Evolutionary conservation across 2,329 filamentous ascomycete species (phyloP).

Genomic region (Pseudogymnoascus sp.): DNA sequence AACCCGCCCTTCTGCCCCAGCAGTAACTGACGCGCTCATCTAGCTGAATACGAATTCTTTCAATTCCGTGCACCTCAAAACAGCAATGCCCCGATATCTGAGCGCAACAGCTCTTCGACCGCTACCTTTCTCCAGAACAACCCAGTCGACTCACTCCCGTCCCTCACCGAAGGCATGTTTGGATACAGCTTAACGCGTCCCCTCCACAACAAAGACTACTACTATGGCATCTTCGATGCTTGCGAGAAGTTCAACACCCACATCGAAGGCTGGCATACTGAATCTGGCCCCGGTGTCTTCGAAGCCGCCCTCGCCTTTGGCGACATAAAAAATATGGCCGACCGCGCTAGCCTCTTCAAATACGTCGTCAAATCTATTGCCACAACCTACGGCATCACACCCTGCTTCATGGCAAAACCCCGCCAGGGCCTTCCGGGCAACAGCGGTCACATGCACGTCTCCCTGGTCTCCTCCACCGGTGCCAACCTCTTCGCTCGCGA

Average conservation of each 20-base stretch:
- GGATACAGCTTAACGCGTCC: constrained; percentile 85
- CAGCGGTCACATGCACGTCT: constrained; percentile 92
- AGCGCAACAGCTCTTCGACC: constrained; percentile 59
- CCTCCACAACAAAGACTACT: constrained; percentile 86
- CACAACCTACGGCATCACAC: constrained; percentile 81
- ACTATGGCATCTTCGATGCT: constrained; percentile 76
- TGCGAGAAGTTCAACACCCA: constrained; percentile 71
- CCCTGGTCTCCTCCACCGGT: constrained; percentile 66
- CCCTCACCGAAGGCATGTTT: constrained; percentile 90
- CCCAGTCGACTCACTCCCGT: constrained; percentile 63
- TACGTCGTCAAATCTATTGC: constrained; percentile 86
- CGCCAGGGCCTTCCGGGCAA: constrained; percentile 86
- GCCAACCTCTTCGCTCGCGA: constrained; percentile 79
- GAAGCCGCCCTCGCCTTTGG: constrained; percentile 91
- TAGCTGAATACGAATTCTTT: constrained; percentile 93
- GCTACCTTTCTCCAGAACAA: constrained; percentile 68
- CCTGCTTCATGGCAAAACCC: constrained; percentile 98
- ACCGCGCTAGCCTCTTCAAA: constrained; percentile 88
- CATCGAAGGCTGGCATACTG: constrained; percentile 93
- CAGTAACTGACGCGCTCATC: constrained; percentile 13
- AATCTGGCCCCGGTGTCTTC: constrained; percentile 88
- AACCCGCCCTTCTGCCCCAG: neutral
- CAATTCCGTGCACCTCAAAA: constrained; percentile 66
- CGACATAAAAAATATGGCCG: constrained; percentile 82
- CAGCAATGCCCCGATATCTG: constrained; percentile 37